Percentiles rank a stretch among this genome's conserved stretches.
Evolutionary conservation across 2,329 filamentous ascomycete genomes (phyloP).

Genomic region (Epichloe amarillans): DNA sequence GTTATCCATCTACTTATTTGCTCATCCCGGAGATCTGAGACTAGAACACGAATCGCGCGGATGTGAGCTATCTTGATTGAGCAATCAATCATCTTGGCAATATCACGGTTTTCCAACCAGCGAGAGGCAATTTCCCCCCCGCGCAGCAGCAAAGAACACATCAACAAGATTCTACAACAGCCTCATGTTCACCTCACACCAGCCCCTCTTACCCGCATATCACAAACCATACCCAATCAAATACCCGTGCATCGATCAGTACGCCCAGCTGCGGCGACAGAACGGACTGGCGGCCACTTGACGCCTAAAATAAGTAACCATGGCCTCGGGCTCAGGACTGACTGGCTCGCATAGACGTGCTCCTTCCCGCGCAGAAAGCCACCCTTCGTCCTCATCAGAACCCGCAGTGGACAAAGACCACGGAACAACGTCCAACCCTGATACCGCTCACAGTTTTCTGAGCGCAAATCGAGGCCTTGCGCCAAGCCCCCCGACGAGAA

Average conservation of each 20-base stretch:
- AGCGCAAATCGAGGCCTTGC: slow-evolving; percentile 39
- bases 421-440: slow-evolving; percentile 15
- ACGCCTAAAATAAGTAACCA: slow-evolving; percentile 4
- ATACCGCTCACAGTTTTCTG: slow-evolving; percentile 33
- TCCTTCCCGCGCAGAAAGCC: slow-evolving; percentile 13
- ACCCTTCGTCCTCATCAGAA: slow-evolving; percentile 28
- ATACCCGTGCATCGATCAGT: background rate
- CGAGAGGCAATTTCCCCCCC: background rate
- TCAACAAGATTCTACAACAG: background rate
- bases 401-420: slow-evolving; percentile 28
- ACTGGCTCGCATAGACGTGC: slow-evolving; percentile 17
- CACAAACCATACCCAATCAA: background rate
- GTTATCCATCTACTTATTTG: background rate
- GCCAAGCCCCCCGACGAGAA: slow-evolving; percentile 30
- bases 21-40: background rate
- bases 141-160: background rate
- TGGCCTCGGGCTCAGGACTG: slow-evolving; percentile 18
- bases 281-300: background rate
- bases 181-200: background rate
- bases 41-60: background rate
- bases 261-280: slow-evolving; percentile 1
- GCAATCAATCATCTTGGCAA: background rate
- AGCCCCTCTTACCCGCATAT: background rate
- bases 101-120: background rate
- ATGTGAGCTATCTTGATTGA: background rate